These are phyloP conservation scores for Casuarina cunninghamiana DNA, from an alignment of 306 rosid genomes.

Conservation along the genomic window DNA sequence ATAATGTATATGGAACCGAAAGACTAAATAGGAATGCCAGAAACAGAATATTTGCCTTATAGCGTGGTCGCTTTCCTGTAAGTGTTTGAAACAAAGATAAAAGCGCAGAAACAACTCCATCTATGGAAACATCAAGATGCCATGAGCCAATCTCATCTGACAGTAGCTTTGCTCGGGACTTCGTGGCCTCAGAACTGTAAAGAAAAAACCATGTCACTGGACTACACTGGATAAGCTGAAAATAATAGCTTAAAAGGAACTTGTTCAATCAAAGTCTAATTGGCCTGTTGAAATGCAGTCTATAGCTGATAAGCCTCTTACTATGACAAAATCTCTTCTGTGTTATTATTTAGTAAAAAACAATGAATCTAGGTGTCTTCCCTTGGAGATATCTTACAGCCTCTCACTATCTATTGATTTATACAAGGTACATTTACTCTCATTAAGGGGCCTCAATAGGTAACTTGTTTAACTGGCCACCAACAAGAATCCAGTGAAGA, in stretches of 20 bases:
- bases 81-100: conserved; percentile 75
- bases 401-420: neutral
- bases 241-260: conserved; percentile 2
- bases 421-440: neutral
- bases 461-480: neutral
- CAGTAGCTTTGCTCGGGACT: conserved; percentile 65
- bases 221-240: conserved; percentile 6
- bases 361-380: neutral
- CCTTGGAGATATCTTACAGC: neutral
- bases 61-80: conserved; percentile 73
- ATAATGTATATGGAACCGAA: neutral
- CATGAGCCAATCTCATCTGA: conserved; percentile 93
- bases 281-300: conserved; percentile 18
- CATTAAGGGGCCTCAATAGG: neutral
- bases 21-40: neutral
- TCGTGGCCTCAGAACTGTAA: conserved; percentile 82
- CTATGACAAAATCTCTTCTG: neutral
- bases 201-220: conserved; percentile 15
- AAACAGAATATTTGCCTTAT: conserved; percentile 57
- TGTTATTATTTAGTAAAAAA: neutral
- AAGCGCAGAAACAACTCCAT: conserved; percentile 70
- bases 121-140: conserved; percentile 93
- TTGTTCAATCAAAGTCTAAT: conserved; percentile 7
- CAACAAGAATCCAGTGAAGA: neutral
- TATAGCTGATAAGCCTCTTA: neutral